phyloP scores from a whole-genome alignment of 2,329 filamentous ascomycete species.

The Colletotrichum melonis region DNA sequence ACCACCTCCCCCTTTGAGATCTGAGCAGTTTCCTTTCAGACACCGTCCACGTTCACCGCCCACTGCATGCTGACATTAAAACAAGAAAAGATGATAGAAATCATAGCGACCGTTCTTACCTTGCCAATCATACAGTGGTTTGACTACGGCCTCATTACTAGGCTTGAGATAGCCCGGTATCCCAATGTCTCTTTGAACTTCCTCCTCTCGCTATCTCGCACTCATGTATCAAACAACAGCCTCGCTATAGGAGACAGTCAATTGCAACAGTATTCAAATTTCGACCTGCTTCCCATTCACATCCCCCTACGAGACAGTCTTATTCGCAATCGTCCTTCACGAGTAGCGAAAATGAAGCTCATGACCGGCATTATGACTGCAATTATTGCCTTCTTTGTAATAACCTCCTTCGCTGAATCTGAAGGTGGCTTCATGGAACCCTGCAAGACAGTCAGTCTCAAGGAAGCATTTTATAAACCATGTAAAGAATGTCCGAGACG shows the following conservation, averaged over 20 bases:
- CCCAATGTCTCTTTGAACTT: no score
- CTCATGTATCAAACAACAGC: no score
- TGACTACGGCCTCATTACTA: no score
- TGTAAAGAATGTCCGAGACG: background rate
- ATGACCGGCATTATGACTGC: background rate
- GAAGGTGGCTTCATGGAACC: constrained; percentile 18
- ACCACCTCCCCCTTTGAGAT: background rate
- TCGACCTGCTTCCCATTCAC: background rate
- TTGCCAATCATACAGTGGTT: no score
- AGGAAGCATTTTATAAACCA: background rate
- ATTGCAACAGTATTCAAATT: background rate
- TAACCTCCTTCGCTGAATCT: background rate
- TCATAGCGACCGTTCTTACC: no score
- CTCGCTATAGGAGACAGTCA: background rate
- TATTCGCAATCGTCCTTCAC: no score
- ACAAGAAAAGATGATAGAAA: background rate
- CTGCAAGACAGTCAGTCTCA: constrained; percentile 14
- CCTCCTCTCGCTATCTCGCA: no score
- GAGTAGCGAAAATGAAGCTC: constrained; percentile 22
- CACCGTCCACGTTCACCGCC: background rate
- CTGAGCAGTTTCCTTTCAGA: background rate
- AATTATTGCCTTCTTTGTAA: background rate
- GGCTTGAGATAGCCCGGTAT: no score
- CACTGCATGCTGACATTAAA: background rate
- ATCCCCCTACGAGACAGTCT: background rate